Evolutionary conservation across 2,329 filamentous ascomycete species (phyloP).

Genomic region (Diplocarpon mali): DNA sequence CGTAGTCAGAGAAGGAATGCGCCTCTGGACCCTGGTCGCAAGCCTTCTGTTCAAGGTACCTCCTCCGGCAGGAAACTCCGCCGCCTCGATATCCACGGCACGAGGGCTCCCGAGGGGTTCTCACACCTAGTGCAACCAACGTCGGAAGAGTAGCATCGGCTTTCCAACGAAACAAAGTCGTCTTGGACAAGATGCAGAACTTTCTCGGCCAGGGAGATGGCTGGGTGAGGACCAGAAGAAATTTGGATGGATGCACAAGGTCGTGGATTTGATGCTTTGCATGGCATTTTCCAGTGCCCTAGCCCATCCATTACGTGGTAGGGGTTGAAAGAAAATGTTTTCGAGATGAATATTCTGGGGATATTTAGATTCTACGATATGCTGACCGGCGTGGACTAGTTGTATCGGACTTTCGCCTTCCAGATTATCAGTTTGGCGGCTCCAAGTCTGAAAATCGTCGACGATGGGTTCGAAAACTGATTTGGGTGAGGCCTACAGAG

Average conservation of each 20-base stretch:
- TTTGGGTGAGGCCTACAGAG: no score
- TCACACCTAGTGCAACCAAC: constrained; percentile 12
- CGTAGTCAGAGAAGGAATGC: constrained; percentile 37
- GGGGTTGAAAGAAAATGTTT: constrained; percentile 37
- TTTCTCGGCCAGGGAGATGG: constrained; percentile 40
- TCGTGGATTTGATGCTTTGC: constrained; percentile 35
- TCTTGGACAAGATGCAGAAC: constrained; percentile 29
- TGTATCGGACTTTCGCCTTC: no score
- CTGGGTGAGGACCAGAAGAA: constrained; percentile 19
- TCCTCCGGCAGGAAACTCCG: constrained; percentile 8
- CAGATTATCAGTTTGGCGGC: no score
- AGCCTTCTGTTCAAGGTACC: constrained; percentile 15
- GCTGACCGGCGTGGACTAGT: no score
- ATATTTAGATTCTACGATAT: no score
- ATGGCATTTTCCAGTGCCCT: constrained; percentile 36
- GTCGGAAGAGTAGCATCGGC: constrained; percentile 30
- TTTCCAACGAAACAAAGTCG: constrained; percentile 25
- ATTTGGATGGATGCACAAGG: constrained; percentile 27
- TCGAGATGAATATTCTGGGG: constrained; percentile 37
- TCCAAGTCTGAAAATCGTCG: no score
- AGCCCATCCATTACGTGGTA: constrained; percentile 37
- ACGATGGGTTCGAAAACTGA: no score
- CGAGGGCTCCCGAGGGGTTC: constrained; percentile 2
- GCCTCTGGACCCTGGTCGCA: constrained; percentile 35
- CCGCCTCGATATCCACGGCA: not conserved